Conservation (phyloP, 352 stramenopile genomes). For the Globisporangium emineosum region DNA sequence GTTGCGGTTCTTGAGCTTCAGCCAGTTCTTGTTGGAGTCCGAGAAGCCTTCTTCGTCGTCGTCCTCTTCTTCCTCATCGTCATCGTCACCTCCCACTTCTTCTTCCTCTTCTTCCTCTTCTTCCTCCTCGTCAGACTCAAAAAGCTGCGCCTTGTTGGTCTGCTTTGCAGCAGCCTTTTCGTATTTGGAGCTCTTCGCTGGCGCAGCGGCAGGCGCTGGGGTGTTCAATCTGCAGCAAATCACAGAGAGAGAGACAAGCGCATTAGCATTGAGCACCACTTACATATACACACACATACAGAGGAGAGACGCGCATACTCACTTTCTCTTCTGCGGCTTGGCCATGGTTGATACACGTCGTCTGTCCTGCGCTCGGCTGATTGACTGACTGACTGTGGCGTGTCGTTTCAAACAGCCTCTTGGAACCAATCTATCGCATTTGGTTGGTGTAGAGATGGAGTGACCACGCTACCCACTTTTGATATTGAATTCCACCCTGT, state of each 20-base stretch:
- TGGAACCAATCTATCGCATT: constrained; percentile 1
- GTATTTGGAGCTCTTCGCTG: constrained; percentile 60
- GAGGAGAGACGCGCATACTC: constrained; percentile 1
- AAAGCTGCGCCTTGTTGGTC: constrained; percentile 54
- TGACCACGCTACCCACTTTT: background rate
- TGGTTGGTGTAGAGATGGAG: constrained; percentile 18
- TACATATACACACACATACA: background rate
- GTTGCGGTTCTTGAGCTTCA: constrained; percentile 70
- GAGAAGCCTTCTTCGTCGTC: constrained; percentile 65
- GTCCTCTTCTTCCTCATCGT: constrained; percentile 44
- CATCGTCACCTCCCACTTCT: constrained; percentile 34
- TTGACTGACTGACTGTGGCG: constrained; percentile 10
- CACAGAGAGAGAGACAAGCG: background rate
- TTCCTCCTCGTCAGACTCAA: constrained; percentile 67
- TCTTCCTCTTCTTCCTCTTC: constrained; percentile 43
- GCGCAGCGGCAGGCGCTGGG: constrained; percentile 19
- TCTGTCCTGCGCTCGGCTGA: constrained; percentile 10
- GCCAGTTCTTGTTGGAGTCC: constrained; percentile 84
- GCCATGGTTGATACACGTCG: constrained; percentile 27
- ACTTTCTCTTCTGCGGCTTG: constrained; percentile 58
- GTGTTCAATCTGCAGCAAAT: constrained; percentile 26
- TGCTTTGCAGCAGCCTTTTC: constrained; percentile 76
- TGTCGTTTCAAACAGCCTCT: constrained; percentile 16
- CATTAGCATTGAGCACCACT: background rate
- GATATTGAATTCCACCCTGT: background rate